Conservation (phyloP, 139 green algal genomes). For the Eudorina sp. region DNA sequence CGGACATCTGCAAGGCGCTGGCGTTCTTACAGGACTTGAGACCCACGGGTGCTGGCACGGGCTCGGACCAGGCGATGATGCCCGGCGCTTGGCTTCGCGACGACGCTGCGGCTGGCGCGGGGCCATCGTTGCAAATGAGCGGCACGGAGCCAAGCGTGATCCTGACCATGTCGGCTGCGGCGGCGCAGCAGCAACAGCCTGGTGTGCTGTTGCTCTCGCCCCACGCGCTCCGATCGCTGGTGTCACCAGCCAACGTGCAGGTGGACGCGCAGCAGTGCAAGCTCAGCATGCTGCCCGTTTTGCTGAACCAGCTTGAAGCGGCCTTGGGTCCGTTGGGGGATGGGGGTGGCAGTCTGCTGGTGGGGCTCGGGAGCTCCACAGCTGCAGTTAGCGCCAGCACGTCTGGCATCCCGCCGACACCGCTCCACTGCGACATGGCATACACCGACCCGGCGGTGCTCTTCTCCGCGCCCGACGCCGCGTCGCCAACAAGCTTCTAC, state of each 20-base stretch:
- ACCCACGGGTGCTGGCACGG: constrained; percentile 29
- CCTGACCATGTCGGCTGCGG: background rate
- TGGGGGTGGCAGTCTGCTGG: constrained; percentile 32
- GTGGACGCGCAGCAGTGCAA: constrained; percentile 65
- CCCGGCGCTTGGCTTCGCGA: background rate
- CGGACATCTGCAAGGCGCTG: constrained; percentile 65
- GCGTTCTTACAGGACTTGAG: constrained; percentile 67
- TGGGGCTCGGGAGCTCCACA: background rate
- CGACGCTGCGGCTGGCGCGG: background rate
- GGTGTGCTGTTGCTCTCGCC: constrained; percentile 52
- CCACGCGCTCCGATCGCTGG: constrained; percentile 58
- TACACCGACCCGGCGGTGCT: constrained; percentile 70
- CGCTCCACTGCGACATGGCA: constrained; percentile 64
- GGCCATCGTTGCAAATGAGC: background rate
- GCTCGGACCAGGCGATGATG: constrained; percentile 12
- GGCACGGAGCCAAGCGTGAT: background rate
- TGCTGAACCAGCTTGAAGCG: constrained; percentile 72
- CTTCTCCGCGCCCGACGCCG: constrained; percentile 45
- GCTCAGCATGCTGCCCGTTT: constrained; percentile 63
- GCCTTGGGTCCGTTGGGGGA: constrained; percentile 54
- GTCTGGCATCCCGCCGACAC: constrained; percentile 25
- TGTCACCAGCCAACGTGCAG: constrained; percentile 64
- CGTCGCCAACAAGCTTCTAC: constrained; percentile 59
- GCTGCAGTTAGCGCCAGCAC: background rate
- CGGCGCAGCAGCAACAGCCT: background rate